A percentile compares a stretch with the other conserved stretches of the same genome.
phyloP scores from a whole-genome alignment of 2,329 filamentous ascomycete species.

The Fusarium verrucosum region DNA sequence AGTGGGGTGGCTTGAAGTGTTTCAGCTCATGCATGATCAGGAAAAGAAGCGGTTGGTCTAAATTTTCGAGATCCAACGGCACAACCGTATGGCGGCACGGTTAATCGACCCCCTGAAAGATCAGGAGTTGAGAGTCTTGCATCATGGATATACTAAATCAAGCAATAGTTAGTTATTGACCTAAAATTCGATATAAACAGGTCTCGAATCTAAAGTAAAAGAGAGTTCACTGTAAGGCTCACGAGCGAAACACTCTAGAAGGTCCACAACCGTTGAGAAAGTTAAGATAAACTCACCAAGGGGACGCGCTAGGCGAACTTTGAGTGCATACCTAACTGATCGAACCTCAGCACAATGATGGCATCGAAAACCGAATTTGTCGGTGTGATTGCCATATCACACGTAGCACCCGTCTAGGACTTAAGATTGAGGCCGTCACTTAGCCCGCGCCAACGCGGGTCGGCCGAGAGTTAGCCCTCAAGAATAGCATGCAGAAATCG shows the following conservation, averaged over 20 bases:
- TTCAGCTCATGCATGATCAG: slow-evolving; percentile 36
- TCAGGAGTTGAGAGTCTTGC: not conserved
- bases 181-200: not conserved
- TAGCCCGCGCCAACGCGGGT: slow-evolving; percentile 35
- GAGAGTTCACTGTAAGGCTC: not conserved
- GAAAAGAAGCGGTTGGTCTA: slow-evolving; percentile 35
- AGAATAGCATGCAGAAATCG: slow-evolving; percentile 29
- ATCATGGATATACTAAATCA: not conserved
- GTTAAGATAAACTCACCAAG: not conserved
- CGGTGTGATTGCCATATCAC: slow-evolving; percentile 30
- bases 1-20: slow-evolving; percentile 38
- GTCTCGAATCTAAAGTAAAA: not conserved
- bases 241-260: not conserved
- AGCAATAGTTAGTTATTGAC: not conserved
- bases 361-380: slow-evolving; percentile 23
- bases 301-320: not conserved
- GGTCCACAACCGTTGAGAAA: not conserved
- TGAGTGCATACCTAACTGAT: not conserved
- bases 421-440: slow-evolving; percentile 44
- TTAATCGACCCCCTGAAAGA: not conserved
- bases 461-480: slow-evolving; percentile 30
- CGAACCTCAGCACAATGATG: slow-evolving; percentile 27
- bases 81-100: slow-evolving; percentile 35
- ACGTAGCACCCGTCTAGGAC: slow-evolving; percentile 33
- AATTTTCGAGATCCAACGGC: slow-evolving; percentile 32